These are phyloP conservation scores for Oemleria cerasiformis DNA, from an alignment of 306 rosid species.

Conservation along the genomic window DNA sequence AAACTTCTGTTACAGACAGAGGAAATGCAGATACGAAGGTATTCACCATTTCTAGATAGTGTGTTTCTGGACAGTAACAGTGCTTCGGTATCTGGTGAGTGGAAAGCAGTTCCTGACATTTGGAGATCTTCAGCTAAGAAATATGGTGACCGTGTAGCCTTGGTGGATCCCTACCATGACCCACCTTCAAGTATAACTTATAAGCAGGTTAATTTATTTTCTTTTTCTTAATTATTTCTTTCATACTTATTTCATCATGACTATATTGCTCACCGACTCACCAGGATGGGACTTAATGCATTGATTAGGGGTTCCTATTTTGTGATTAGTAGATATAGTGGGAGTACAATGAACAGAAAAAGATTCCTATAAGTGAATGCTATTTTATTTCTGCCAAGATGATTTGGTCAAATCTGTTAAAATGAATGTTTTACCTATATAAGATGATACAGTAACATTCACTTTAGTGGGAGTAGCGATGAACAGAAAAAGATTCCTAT, in stretches of 20 bases:
- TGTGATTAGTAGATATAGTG: background rate
- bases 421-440: too few species aligned
- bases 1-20: slow-evolving; percentile 41
- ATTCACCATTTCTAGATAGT: slow-evolving; percentile 72
- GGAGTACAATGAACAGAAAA: background rate
- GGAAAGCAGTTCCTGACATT: slow-evolving; percentile 94
- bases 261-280: background rate
- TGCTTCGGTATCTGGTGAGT: slow-evolving; percentile 47
- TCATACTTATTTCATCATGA: slow-evolving; percentile 11
- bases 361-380: background rate
- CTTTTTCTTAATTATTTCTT: background rate
- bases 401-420: too few species aligned
- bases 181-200: slow-evolving; percentile 84
- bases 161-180: slow-evolving; percentile 78
- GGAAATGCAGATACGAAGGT: slow-evolving; percentile 46
- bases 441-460: too few species aligned
- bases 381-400: too few species aligned
- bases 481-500: background rate
- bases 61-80: slow-evolving; percentile 40
- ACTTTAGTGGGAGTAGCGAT: background rate
- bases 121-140: slow-evolving; percentile 87
- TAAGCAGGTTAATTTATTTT: slow-evolving; percentile 40
- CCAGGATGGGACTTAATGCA: background rate
- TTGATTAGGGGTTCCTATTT: background rate
- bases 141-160: slow-evolving; percentile 69